These are phyloP conservation scores for Thalassiosira ordinaria DNA, from an alignment of 352 stramenopile species.

Conservation along the genomic window DNA sequence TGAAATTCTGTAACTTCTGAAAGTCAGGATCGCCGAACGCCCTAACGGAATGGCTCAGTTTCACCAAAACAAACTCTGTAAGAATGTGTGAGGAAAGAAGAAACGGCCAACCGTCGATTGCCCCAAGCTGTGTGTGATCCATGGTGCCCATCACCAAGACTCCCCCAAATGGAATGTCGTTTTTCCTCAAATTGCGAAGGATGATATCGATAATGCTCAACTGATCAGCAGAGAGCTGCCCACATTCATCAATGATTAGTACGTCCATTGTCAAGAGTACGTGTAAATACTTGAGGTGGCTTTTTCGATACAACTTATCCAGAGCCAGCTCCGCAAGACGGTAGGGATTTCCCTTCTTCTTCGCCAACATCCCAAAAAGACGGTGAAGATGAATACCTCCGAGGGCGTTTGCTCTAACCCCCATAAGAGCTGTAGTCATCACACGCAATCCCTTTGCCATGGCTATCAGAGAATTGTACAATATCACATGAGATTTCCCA, in stretches of 20 bases:
- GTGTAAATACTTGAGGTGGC: constrained; percentile 31
- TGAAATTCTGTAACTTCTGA: constrained; percentile 41
- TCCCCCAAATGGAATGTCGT: constrained; percentile 45
- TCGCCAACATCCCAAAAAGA: constrained; percentile 25
- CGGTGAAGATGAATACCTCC: constrained; percentile 49
- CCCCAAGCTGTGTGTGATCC: constrained; percentile 42
- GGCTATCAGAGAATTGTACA: constrained; percentile 22
- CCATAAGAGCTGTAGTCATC: constrained; percentile 50
- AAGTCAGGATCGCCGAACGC: constrained; percentile 30
- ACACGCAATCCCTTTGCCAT: constrained; percentile 39
- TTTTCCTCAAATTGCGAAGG: constrained; percentile 17
- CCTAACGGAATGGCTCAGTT: constrained; percentile 49
- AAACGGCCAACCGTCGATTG: constrained; percentile 50
- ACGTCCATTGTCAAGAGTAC: constrained; percentile 44
- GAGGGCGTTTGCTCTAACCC: constrained; percentile 22
- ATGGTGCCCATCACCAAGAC: constrained; percentile 50
- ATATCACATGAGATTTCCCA: constrained; percentile 41
- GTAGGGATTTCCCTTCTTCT: constrained; percentile 27
- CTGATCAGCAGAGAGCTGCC: constrained; percentile 45
- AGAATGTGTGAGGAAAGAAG: constrained; percentile 43
- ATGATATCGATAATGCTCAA: constrained; percentile 49
- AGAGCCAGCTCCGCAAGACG: constrained; percentile 33
- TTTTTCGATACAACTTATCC: constrained; percentile 38
- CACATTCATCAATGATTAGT: constrained; percentile 50
- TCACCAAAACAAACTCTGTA: constrained; percentile 42